Base-by-base conservation (phyloP, 768 basidiomycete genomes). In the Lenzites betulinus region DNA sequence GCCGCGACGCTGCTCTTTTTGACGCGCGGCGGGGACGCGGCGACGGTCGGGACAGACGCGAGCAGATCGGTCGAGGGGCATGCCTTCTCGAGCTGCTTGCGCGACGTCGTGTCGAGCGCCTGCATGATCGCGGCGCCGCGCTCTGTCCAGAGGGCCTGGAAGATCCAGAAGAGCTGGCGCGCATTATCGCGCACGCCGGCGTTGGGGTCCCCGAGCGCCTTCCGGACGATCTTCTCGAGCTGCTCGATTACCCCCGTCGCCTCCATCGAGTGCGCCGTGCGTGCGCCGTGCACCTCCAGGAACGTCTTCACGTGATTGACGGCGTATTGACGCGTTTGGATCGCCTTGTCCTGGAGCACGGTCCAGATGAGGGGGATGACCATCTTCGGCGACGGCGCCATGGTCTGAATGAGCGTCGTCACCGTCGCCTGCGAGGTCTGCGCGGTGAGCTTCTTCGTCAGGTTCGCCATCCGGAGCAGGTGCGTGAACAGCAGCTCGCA, bases 371-470 rank as follows among this genome's bases (percentile, higher is more conserved):
- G 80, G 11, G 89, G 81, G 3, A 95, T 71, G 55, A 91, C 70
- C 3, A 83, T 71, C 28, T 88, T 85, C 11, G 94, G 87, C 62
- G 87, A 89, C 48, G 85, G 78, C 3, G 92, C 87, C 2, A 87
- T 83, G 66, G 89, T 74, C 1, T 78, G 78, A 20, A 98, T 83
- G 59, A 98, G 77, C n/a, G 79, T 74, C 1, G 81, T 79, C 9
- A 92, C 82, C 1, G 85, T 79, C 2, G 81, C 77, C 71, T 98
- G 97, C 0, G 95, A 92, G 60, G 89, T 89, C 57, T 93, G 88
- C 4, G 90, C 93, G 23, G 86, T 83, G 49, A 98, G 87, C 72
- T 95, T 96, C 76, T 99, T 99, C 33, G 95, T 98, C 55, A 92
- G 87, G 8, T 86, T 87, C 28, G 91, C 86, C 91, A 98, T 90